Evolutionary conservation across 2,329 filamentous ascomycete genomes (phyloP).

Genomic region (Pseudocercospora macadamiae): DNA sequence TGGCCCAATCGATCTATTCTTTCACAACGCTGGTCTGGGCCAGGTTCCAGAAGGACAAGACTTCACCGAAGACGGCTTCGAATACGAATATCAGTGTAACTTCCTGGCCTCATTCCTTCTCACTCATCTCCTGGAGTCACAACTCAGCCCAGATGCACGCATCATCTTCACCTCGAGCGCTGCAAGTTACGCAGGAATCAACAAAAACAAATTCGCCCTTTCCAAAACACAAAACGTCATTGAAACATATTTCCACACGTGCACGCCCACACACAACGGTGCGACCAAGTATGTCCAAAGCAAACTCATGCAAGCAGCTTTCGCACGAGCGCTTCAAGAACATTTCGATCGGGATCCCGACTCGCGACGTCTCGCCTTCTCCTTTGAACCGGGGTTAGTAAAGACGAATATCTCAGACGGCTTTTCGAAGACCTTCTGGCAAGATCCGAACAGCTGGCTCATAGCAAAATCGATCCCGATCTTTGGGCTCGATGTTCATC

Average conservation of each 20-base stretch:
- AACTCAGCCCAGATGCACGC: conserved; percentile 1
- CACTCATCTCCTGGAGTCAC: conserved; percentile 10
- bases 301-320: conserved; percentile 7
- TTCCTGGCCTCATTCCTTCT: conserved; percentile 11
- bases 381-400: conserved; percentile 10
- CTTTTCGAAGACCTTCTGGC: not conserved
- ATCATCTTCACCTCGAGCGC: conserved; percentile 9
- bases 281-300: not conserved
- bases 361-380: not conserved
- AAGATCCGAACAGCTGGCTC: not conserved
- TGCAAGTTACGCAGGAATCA: not conserved
- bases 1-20: conserved; percentile 3
- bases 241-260: conserved; percentile 2
- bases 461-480: conserved; percentile 1
- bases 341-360: not conserved
- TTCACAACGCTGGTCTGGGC: conserved; percentile 11
- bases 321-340: conserved; percentile 4
- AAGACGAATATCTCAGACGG: conserved; percentile 3
- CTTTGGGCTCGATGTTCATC: conserved; percentile 2
- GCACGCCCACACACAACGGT: not conserved
- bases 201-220: not conserved
- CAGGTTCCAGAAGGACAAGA: not conserved
- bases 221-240: not conserved
- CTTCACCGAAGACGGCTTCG: conserved; percentile 8
- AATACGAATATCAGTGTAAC: conserved; percentile 9